Base-by-base conservation (phyloP, 768 basidiomycete species). In the Leccinum imitatum region DNA sequence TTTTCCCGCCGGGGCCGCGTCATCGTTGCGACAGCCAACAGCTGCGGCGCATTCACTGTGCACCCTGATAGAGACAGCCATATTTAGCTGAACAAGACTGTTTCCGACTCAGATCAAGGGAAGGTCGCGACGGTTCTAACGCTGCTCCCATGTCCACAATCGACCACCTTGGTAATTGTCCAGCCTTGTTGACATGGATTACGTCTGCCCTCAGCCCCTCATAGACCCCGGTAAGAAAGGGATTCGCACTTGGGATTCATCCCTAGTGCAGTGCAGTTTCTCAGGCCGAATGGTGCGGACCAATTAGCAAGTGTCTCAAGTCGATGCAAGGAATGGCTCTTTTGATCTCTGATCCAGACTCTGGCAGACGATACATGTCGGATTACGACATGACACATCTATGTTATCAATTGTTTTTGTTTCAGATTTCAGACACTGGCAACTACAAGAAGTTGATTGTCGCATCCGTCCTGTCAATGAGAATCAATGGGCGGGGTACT, bases 191-290 rank as follows among this genome's bases (percentile, higher is more conserved):
- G 62, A 64, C 64, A 68, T 63, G 57, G 60, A 50, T 61, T 14
- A 52, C 50, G 59, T 50, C 27, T 56, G 4, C 67, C 67, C 68
- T 69, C 52, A 57, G 51, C 62, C 68, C 68, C 68, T 57, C 51
- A 39, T 8, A 50, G 44, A 39, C 35, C 7, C 58, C 30, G 55
- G n/a, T 33, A 53, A 48, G 56, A 53, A 58, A 57, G 58, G 47
- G 69, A 69, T 64, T 62, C 69, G 44, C 65, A 63, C 35, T 54
- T 13, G 48, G 23, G 68, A 68, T 66, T 53, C 69, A 52, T 59
- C 58, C 50, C 30, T 30, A 30, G 30, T 30, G 30, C 30, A 30
- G 39, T 19, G 35, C n/a, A 30, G 23, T 50, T 65, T 60, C 61
- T 56, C 56, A 37, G 46, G 25, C 46, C 33, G 46, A 56, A 44